Base-by-base conservation (phyloP, 805 yeast species). In the Spathaspora hagerdaliae region DNA sequence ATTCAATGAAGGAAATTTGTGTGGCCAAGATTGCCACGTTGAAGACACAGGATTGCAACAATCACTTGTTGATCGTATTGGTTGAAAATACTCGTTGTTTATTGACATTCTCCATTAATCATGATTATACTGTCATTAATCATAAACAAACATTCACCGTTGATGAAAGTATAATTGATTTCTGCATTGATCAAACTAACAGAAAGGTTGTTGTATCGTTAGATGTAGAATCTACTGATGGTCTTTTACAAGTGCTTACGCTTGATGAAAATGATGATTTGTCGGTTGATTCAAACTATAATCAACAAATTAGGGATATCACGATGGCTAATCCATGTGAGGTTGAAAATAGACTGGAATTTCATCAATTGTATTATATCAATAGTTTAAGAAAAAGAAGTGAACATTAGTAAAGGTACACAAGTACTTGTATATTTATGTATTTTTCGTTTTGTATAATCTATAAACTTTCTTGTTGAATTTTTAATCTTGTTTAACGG, bases 371-470 rank as follows among this genome's bases (percentile, higher is more conserved):
- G 55, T 79, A 78, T 55, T 64, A 69, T 44, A 61, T 74, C 40
- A 69, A 71, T 47, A 60, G 75, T 14, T 71, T 82, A 56, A 74
- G 85, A 54, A 82, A 82, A 61, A 77, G 83, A 58, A 83, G 84
- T 40, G 86, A 81, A 57, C 83, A 81, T 59, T 81, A 61, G 60
- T n/a, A n/a, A n/a, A n/a, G n/a, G n/a, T n/a, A n/a, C n/a, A n/a
- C n/a, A n/a, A n/a, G n/a, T n/a, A n/a, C n/a, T n/a, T n/a, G n/a
- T n/a, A n/a, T n/a, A n/a, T n/a, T n/a, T n/a, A 19, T 19, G 24
- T 19, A 19, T 19, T 19, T 19, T 19, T n/a, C n/a, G n/a, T n/a
- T 19, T 19, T 19, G 24, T 19, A 19, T 19, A 19, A 19, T 19
- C 24, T 19, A 19, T 19, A 19, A 19, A 19, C 24, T 19, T 19